Evolutionary conservation across 768 basidiomycete species (phyloP).

Genomic region (Kwoniella bestiolae): DNA sequence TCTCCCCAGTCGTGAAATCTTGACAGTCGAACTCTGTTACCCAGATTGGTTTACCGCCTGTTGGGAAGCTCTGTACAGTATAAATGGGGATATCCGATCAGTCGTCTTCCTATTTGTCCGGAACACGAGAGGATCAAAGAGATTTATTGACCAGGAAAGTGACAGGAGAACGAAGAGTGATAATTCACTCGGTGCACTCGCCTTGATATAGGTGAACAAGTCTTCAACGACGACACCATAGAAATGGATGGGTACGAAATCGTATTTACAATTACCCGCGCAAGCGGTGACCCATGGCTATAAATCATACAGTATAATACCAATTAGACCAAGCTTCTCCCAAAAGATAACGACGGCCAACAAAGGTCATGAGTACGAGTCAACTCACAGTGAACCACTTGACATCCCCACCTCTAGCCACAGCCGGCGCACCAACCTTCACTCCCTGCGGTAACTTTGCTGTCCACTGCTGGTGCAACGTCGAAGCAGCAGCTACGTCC

Average conservation of each 20-base stretch:
- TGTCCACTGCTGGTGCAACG: slow-evolving; percentile 38
- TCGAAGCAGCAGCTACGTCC: slow-evolving; percentile 30
- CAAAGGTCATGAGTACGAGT: no score
- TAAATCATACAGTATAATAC: no score
- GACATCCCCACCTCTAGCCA: slow-evolving; percentile 41
- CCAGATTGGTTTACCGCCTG: slow-evolving; percentile 38
- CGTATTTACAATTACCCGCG: slow-evolving; percentile 45
- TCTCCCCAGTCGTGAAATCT: slow-evolving; percentile 34
- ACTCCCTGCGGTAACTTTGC: slow-evolving; percentile 26
- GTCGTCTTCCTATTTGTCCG: no score
- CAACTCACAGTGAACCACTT: slow-evolving; percentile 44
- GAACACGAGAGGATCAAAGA: neutral
- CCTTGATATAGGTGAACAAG: slow-evolving; percentile 34
- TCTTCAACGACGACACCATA: slow-evolving; percentile 45
- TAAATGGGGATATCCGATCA: no score
- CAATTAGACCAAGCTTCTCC: no score
- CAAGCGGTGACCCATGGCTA: slow-evolving; percentile 49
- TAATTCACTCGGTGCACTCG: slow-evolving; percentile 22
- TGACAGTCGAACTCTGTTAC: slow-evolving; percentile 39
- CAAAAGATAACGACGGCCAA: no score
- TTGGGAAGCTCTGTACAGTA: slow-evolving; percentile 15
- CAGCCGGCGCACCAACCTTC: slow-evolving; percentile 45
- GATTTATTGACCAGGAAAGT: slow-evolving; percentile 9
- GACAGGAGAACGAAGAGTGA: neutral
- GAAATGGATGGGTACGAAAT: slow-evolving; percentile 51